phyloP scores from a whole-genome alignment of 177 flowering plant genomes.

The Telopea speciosissima region DNA sequence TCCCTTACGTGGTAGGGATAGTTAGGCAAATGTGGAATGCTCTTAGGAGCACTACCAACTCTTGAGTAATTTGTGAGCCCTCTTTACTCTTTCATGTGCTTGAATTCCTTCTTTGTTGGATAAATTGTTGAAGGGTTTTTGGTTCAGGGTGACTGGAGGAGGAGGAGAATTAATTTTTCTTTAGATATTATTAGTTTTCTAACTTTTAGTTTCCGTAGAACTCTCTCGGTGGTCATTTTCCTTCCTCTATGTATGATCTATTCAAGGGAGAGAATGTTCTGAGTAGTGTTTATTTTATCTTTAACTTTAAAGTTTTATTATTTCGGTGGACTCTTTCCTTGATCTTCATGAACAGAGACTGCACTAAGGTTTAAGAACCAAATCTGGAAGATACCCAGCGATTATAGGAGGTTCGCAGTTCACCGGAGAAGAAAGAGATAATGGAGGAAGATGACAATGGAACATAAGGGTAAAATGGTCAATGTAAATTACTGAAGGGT shows the following conservation, averaged over 20 bases:
- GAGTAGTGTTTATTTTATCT: too few relatives aligned
- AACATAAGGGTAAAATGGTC: too few relatives aligned
- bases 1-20: conserved; percentile 21
- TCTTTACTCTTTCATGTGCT: neutral
- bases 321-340: too few relatives aligned
- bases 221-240: neutral
- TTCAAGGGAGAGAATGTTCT: neutral
- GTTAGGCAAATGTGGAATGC: conserved; percentile 27
- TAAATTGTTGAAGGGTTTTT: neutral
- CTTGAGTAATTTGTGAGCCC: conserved; percentile 1
- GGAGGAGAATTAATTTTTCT: neutral
- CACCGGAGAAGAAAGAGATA: too few relatives aligned
- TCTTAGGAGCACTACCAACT: conserved; percentile 17
- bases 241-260: neutral
- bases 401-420: too few relatives aligned
- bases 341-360: too few relatives aligned
- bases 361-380: too few relatives aligned
- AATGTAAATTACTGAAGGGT: too few relatives aligned
- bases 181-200: neutral
- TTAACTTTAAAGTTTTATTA: too few relatives aligned
- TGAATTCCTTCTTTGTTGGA: neutral
- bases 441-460: too few relatives aligned
- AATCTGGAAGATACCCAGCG: too few relatives aligned
- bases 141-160: neutral
- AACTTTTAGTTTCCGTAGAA: too few relatives aligned